Conservation (phyloP, 805 yeast species). For the Candida sanyiensis region DNA sequence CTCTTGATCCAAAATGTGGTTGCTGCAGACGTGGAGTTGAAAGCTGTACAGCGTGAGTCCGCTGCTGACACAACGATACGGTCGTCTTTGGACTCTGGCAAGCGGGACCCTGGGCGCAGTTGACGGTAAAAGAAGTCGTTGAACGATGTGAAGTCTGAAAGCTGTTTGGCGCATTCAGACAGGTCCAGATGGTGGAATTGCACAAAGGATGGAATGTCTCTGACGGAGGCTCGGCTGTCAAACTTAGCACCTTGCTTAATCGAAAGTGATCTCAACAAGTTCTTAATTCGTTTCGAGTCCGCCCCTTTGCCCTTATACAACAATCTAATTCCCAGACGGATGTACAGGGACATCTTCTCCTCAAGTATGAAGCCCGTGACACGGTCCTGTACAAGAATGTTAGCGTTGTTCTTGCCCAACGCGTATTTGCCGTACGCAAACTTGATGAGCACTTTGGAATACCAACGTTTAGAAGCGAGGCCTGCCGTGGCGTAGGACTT, state of each 20-base stretch:
- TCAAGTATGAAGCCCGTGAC: slow-evolving; percentile 83
- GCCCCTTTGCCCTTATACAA: slow-evolving; percentile 72
- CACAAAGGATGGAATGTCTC: slow-evolving; percentile 69
- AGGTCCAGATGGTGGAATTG: slow-evolving; percentile 77
- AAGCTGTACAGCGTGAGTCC: slow-evolving; percentile 79
- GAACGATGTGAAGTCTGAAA: slow-evolving; percentile 55
- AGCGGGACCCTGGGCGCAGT: slow-evolving; percentile 65
- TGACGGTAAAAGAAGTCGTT: slow-evolving; percentile 86
- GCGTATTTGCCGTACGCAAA: slow-evolving; percentile 84
- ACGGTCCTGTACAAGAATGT: slow-evolving; percentile 90
- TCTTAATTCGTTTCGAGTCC: slow-evolving; percentile 52
- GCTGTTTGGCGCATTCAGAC: slow-evolving; percentile 51
- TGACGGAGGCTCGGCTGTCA: slow-evolving; percentile 61
- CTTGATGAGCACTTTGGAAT: slow-evolving; percentile 72
- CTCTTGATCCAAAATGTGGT: slow-evolving; percentile 89
- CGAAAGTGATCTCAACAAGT: slow-evolving; percentile 58
- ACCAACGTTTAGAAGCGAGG: slow-evolving; percentile 87
- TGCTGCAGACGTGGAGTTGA: slow-evolving; percentile 52
- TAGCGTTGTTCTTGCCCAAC: slow-evolving; percentile 86
- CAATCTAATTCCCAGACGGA: slow-evolving; percentile 79
- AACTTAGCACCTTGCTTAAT: slow-evolving; percentile 80
- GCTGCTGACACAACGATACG: slow-evolving; percentile 45
- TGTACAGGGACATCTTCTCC: slow-evolving; percentile 87
- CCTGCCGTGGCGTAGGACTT: slow-evolving; percentile 72
- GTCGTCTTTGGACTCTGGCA: slow-evolving; percentile 43